A percentile compares a stretch with the other conserved stretches of the same genome.
Conservation (phyloP, 495 filamentous ascomycete genomes). For the Penicillium subrubescens region DNA sequence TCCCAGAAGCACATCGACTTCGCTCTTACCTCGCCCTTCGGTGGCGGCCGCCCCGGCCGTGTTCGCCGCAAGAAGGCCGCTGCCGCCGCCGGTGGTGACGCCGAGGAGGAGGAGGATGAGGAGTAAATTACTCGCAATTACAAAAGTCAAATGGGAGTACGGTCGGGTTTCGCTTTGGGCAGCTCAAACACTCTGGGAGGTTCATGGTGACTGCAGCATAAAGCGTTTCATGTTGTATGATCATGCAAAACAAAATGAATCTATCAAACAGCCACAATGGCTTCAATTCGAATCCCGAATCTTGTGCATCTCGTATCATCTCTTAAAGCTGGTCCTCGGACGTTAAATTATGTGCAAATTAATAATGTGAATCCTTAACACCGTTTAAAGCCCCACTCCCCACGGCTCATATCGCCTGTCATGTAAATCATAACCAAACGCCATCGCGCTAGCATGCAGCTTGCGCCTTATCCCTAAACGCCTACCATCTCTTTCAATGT, state of each 20-base stretch:
- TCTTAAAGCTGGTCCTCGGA: background rate
- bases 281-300: conserved; percentile 40
- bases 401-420: background rate
- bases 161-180: conserved; percentile 48
- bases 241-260: conserved; percentile 48
- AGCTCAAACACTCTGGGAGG: conserved; percentile 37
- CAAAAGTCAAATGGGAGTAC: conserved; percentile 39
- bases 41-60: conserved; percentile 94
- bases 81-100: conserved; percentile 89
- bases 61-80: conserved; percentile 99
- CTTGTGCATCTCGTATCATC: conserved; percentile 1
- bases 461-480: conserved; percentile 28
- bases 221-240: conserved; percentile 48
- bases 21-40: conserved; percentile 93
- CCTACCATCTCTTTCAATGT: conserved; percentile 69
- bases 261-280: conserved; percentile 39
- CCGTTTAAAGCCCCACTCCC: background rate
- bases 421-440: background rate
- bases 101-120: conserved; percentile 89
- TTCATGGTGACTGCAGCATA: conserved; percentile 48
- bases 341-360: background rate
- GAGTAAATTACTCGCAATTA: conserved; percentile 51
- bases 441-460: background rate
- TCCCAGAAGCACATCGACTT: conserved; percentile 99
- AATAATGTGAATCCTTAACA: background rate